A percentile compares a stretch with the other conserved stretches of the same genome.
These are phyloP conservation scores for Diplodia seriata DNA, from an alignment of 2,329 filamentous ascomycete species.

Conservation along the genomic window DNA sequence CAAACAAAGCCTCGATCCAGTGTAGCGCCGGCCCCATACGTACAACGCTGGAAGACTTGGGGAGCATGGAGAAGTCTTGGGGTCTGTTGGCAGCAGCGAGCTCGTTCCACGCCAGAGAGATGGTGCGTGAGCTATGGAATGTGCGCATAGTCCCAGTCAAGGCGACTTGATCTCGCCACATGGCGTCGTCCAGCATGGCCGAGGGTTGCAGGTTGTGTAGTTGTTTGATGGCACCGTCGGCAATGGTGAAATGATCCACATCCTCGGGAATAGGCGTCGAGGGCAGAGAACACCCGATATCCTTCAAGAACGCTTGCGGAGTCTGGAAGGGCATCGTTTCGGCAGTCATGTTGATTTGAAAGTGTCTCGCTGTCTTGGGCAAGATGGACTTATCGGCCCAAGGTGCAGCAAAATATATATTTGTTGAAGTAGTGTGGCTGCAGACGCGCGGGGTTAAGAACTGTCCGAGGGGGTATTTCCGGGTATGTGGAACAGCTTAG, in stretches of 20 bases:
- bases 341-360: neutral
- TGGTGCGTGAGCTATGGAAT: slow-evolving; percentile 54
- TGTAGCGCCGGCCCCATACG: slow-evolving; percentile 39
- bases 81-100: slow-evolving; percentile 42
- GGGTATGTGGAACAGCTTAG: neutral
- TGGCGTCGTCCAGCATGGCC: slow-evolving; percentile 31
- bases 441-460: neutral
- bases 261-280: slow-evolving; percentile 33
- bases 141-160: slow-evolving; percentile 65
- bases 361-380: neutral
- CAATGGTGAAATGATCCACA: slow-evolving; percentile 34
- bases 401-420: neutral
- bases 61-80: slow-evolving; percentile 38
- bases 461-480: neutral
- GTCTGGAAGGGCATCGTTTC: slow-evolving; percentile 4
- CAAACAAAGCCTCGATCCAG: slow-evolving; percentile 44
- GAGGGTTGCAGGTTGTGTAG: slow-evolving; percentile 35
- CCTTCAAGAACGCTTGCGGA: slow-evolving; percentile 1
- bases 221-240: slow-evolving; percentile 32
- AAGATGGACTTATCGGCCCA: neutral
- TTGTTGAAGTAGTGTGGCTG: neutral
- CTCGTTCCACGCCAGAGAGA: slow-evolving; percentile 48
- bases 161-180: slow-evolving; percentile 65
- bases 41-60: slow-evolving; percentile 34
- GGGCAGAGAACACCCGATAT: slow-evolving; percentile 37